phyloP scores from a whole-genome alignment of 106 monocot genomes.

The Chionographis japonica region DNA sequence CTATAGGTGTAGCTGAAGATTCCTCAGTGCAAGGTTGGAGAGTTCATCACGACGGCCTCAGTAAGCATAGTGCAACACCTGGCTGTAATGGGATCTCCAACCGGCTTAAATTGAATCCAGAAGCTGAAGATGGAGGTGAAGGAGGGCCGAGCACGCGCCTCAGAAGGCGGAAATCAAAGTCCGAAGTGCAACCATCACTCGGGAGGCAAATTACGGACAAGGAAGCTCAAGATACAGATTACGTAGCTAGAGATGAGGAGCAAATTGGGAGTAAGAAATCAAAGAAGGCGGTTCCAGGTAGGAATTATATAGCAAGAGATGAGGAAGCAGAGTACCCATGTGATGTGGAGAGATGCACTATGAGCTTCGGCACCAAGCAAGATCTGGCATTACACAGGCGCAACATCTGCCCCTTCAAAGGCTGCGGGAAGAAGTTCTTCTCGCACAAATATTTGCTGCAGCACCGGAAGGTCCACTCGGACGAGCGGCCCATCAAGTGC shows the following conservation, averaged over 20 bases:
- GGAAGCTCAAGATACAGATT: slow-evolving; percentile 9
- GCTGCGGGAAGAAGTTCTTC: slow-evolving; percentile 92
- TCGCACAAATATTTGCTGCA: slow-evolving; percentile 92
- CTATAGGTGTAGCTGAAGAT: slow-evolving; percentile 10
- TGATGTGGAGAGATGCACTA: slow-evolving; percentile 65
- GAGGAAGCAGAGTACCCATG: slow-evolving; percentile 39
- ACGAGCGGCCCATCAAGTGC: slow-evolving; percentile 85
- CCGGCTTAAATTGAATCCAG: slow-evolving; percentile 7
- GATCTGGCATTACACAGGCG: slow-evolving; percentile 72
- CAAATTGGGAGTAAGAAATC: neutral
- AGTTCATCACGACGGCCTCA: slow-evolving; percentile 23
- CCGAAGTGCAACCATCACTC: slow-evolving; percentile 12
- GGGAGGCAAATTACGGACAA: slow-evolving; percentile 17
- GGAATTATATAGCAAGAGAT: neutral
- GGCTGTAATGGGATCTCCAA: neutral
- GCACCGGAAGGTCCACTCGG: slow-evolving; percentile 80
- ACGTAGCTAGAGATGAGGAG: slow-evolving; percentile 2
- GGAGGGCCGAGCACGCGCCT: slow-evolving; percentile 30
- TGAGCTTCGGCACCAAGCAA: slow-evolving; percentile 73
- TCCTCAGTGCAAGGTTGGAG: slow-evolving; percentile 15
- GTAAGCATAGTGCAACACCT: slow-evolving; percentile 1
- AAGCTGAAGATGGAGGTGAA: slow-evolving; percentile 29
- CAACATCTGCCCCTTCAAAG: slow-evolving; percentile 82
- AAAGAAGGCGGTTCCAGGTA: slow-evolving; percentile 22
- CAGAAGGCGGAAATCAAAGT: slow-evolving; percentile 23